These are phyloP conservation scores for Ceratobasidium sp. DNA, from an alignment of 1,284 basidiomycete genomes.

Conservation along the genomic window DNA sequence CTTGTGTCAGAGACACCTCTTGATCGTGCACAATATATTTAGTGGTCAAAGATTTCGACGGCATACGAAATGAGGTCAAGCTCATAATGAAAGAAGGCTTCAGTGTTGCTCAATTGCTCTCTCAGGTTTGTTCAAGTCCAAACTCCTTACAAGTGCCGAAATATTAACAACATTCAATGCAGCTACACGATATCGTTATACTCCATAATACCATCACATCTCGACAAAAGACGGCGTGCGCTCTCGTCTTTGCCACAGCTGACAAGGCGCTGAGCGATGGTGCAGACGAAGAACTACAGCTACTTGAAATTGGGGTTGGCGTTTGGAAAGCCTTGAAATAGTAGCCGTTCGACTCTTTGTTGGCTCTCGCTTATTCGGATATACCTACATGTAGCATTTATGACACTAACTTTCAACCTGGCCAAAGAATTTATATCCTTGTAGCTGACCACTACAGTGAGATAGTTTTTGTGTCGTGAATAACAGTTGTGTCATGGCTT, in stretches of 20 bases:
- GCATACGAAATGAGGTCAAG: conserved; percentile 78
- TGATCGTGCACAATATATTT: conserved; percentile 21
- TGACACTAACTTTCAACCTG: neutral
- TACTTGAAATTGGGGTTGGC: conserved; percentile 84
- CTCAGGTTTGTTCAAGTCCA: conserved; percentile 69
- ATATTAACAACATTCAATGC: conserved; percentile 43
- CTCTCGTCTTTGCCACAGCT: conserved; percentile 89
- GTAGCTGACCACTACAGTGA: neutral
- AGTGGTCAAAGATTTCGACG: conserved; percentile 65
- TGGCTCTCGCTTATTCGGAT: neutral
- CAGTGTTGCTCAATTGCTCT: conserved; percentile 89
- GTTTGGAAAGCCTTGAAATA: conserved; percentile 69
- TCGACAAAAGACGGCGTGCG: conserved; percentile 83
- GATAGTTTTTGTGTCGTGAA: neutral
- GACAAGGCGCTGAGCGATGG: conserved; percentile 98
- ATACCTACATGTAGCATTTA: conserved; percentile 4
- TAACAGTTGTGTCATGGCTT: conserved; percentile 20
- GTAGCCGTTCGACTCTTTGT: neutral
- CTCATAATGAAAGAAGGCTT: conserved; percentile 88
- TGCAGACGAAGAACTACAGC: conserved; percentile 97
- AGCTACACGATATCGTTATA: conserved; percentile 94
- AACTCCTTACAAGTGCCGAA: conserved; percentile 9
- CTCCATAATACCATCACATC: conserved; percentile 82
- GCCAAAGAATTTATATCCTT: too few relatives aligned
- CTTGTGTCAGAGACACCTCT: neutral